Conservation (phyloP, 208 protist genomes). For the Trypanosoma rangeli region DNA sequence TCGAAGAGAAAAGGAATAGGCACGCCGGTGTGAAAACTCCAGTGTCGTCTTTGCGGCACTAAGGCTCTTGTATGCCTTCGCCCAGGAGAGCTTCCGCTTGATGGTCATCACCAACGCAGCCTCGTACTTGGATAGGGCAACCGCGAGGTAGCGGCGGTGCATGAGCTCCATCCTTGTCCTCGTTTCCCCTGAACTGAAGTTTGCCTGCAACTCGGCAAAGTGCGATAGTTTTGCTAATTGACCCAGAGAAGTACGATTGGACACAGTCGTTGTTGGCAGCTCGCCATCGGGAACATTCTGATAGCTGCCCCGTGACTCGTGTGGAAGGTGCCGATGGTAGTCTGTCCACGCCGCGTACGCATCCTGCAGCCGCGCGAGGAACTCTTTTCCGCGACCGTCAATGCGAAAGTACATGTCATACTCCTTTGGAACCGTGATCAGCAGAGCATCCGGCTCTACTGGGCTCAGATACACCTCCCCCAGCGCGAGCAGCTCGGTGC, state of each 20-base stretch:
- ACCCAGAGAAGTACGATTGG: slow-evolving; percentile 33
- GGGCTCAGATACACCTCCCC: slow-evolving; percentile 35
- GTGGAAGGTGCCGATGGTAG: slow-evolving; percentile 38
- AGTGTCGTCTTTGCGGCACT: slow-evolving; percentile 34
- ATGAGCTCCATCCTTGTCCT: slow-evolving; percentile 22
- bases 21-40: slow-evolving; percentile 53
- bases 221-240: slow-evolving; percentile 44
- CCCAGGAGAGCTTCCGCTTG: slow-evolving; percentile 23
- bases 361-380: slow-evolving; percentile 51
- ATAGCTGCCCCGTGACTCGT: slow-evolving; percentile 28
- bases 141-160: slow-evolving; percentile 40
- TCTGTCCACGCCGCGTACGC: slow-evolving; percentile 64
- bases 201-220: slow-evolving; percentile 53
- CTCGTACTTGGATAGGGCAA: slow-evolving; percentile 40
- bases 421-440: slow-evolving; percentile 55
- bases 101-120: slow-evolving; percentile 25
- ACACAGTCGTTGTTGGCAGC: slow-evolving; percentile 34
- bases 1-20: slow-evolving; percentile 52
- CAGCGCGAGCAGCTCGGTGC: slow-evolving; percentile 51
- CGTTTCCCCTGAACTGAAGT: slow-evolving; percentile 33
- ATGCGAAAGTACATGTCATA: slow-evolving; percentile 72
- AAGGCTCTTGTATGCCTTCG: slow-evolving; percentile 30
- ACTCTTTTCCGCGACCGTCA: slow-evolving; percentile 47
- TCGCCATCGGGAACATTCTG: slow-evolving; percentile 34
- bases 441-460: slow-evolving; percentile 49